Evolutionary conservation across 208 protist genomes (phyloP), one percentile per base, ranked within the genome.

Genomic region (Perkinsela sp.): DNA sequence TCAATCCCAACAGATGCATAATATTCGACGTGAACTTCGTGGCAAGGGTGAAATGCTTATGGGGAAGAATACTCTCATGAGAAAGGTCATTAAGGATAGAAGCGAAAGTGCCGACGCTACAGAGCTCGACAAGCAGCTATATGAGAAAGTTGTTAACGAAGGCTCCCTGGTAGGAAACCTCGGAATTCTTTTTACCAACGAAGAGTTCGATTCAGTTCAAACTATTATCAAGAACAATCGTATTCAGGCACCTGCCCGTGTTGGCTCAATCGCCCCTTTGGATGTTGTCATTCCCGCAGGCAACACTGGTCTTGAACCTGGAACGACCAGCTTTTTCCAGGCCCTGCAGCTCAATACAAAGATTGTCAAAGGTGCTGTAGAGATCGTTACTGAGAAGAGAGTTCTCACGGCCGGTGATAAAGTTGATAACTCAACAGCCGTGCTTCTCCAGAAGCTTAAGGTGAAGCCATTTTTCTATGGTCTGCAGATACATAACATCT

Each of bases 381-480:
- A 99, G 79, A 98, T 99, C 80, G 81, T 96, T 73, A 82, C 71
- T 67, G 90, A 96, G 69, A 90, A 96, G 71, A 84, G 90, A 71
- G 77, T 99, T 31, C 83, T 98, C 76, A 92, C 76, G 70, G 69
- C 70, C 30, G 96, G 95, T 75, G 85, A 94, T 31, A 94, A 93
- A 77, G 96, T 99, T 70, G 89, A 90, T 67, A 80, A 90, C 70
- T 98, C 95, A 31, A 92, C 97, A 73, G 94, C 95, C 13, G 80
- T 86, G 48, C 87, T 99, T 6, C 83, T 99, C 31, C 79, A 91
- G 74, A 98, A 95, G 88, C 80, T 99, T 2, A 89, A 94, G 83
- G 97, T 99, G 73, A 93, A 89, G 73, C 97, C 97, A 67, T 99
- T 99, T 91, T 89, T 77, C 74, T 99, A 98, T 81, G 93, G 93